Conservation (phyloP, 2,329 filamentous ascomycete species). For the Nemania diffusa region DNA sequence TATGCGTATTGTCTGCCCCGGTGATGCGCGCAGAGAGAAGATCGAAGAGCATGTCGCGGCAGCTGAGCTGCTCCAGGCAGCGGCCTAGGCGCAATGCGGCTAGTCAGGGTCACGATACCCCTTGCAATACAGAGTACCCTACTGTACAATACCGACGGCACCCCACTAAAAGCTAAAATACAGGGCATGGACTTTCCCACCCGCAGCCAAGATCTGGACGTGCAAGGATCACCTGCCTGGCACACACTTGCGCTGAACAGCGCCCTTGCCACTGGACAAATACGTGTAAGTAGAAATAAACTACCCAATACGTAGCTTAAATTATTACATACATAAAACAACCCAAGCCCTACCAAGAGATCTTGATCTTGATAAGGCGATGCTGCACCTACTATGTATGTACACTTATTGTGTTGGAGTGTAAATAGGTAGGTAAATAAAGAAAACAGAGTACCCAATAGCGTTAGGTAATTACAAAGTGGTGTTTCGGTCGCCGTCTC, state of each 20-base stretch:
- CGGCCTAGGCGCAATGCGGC: constrained; percentile 36
- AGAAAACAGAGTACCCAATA: no score
- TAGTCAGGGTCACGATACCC: constrained; percentile 37
- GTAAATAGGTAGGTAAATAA: no score
- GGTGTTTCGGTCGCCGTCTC: neutral
- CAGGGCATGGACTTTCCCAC: constrained; percentile 2
- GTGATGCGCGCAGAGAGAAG: neutral
- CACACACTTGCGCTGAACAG: neutral
- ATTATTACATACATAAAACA: no score
- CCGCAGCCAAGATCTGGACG: neutral
- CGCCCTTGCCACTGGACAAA: neutral
- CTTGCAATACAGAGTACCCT: neutral
- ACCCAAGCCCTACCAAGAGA: no score
- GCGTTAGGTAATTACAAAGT: neutral
- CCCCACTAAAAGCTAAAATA: constrained; percentile 12
- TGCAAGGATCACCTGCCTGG: neutral
- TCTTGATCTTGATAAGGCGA: no score
- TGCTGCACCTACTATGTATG: no score
- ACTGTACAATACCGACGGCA: neutral
- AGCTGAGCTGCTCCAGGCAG: constrained; percentile 41
- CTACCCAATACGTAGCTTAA: no score
- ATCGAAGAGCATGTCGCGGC: constrained; percentile 16
- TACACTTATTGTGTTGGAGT: no score
- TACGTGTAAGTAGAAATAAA: neutral
- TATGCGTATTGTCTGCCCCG: neutral